Base-by-base conservation (phyloP, 73 alveolate genomes). In the Stentor roeselii region DNA sequence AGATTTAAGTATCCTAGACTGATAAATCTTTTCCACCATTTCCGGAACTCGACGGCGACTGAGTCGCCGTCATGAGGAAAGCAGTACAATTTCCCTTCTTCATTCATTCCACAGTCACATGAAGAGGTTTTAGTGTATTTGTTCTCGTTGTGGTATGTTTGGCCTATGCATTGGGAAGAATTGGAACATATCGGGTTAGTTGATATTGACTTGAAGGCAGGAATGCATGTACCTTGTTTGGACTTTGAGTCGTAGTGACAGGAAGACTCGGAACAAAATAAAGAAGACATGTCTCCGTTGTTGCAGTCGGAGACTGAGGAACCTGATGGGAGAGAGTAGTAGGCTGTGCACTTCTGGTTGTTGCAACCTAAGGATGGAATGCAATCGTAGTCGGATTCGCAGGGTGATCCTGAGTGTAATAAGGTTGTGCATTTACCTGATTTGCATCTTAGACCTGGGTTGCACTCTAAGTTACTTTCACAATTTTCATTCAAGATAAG, bases 81-180 rank as follows among this genome's bases (percentile, higher is more conserved):
- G 21, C 67, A 50, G 21, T 50, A 50, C 21, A 50, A 50, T 11
- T 50, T 50, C 67, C 67, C 30, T 11, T 50, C 21, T 11, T 6
- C 67, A 50, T 50, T 50, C 67, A 50, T 50, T 50, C 67, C 67
- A 50, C 67, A 50, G 6, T 50, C 67, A 50, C 67, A 50, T 11
- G 30, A 11, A 11, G 67, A 11, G 21, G 67, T 50, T 21, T 50
- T 50, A 11, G 67, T 50, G 21, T 50, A 50, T 11, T 50, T 50
- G 30, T 21, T 21, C n/a, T n/a, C n/a, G n/a, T n/a, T n/a, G n/a
- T n/a, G n/a, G n/a, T n/a, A n/a, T 11, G 30, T 50, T 50, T 6
- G 6, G 30, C 67, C 67, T 11, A 50, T 21, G 21, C 67, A 50
- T 11, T 50, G 6, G 6, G 6, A 11, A 50, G 6, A 50, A 50